Evolutionary conservation across 2,329 filamentous ascomycete genomes (phyloP).

Genomic region (Colletotrichum lini): DNA sequence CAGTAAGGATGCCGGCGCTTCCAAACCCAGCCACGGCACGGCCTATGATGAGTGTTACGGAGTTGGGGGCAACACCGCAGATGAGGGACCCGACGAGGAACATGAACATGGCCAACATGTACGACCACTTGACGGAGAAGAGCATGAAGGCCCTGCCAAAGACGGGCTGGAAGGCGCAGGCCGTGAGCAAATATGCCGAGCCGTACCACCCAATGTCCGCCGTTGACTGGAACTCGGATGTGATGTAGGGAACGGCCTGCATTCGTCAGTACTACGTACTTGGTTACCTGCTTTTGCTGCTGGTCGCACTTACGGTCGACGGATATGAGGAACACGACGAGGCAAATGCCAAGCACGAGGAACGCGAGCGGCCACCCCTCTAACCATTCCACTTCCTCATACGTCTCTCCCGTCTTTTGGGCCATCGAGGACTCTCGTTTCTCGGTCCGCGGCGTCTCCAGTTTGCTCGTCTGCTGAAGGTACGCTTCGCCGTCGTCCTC

Average conservation of each 20-base stretch:
- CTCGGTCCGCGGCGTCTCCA: slow-evolving; percentile 5
- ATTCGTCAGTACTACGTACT: background rate
- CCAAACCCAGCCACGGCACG: slow-evolving; percentile 40
- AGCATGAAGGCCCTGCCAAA: slow-evolving; percentile 52
- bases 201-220: slow-evolving; percentile 65
- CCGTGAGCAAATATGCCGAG: slow-evolving; percentile 55
- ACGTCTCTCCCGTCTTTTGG: background rate
- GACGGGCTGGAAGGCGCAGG: slow-evolving; percentile 45
- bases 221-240: slow-evolving; percentile 54
- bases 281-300: background rate
- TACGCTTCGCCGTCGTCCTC: slow-evolving; percentile 24
- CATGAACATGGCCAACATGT: slow-evolving; percentile 36
- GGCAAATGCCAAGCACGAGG: slow-evolving; percentile 29
- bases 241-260: slow-evolving; percentile 59
- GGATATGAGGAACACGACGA: slow-evolving; percentile 34
- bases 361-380: slow-evolving; percentile 33
- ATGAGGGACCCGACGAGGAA: slow-evolving; percentile 32
- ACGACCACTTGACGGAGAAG: slow-evolving; percentile 55
- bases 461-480: slow-evolving; percentile 2
- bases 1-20: slow-evolving; percentile 49
- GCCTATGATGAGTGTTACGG: slow-evolving; percentile 30
- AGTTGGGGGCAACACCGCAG: slow-evolving; percentile 35
- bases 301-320: slow-evolving; percentile 14
- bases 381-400: background rate
- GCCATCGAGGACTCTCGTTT: slow-evolving; percentile 1